Percentiles rank a stretch among this genome's conserved stretches.
Evolutionary conservation across 2,329 filamentous ascomycete species (phyloP).

Genomic region (Nigrospora oryzae): DNA sequence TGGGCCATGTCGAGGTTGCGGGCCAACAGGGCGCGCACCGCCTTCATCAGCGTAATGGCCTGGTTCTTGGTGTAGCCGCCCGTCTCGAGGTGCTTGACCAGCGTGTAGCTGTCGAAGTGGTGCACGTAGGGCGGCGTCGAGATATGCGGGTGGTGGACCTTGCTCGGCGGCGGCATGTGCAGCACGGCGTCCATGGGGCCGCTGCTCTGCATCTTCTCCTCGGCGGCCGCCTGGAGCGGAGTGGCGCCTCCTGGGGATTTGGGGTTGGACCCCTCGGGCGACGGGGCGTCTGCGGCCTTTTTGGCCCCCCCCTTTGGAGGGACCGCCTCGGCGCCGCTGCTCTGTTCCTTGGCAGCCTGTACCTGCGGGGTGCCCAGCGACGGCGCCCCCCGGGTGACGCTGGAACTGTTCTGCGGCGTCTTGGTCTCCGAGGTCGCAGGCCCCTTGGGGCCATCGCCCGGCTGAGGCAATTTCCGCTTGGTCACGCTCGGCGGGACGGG

Average conservation of each 20-base stretch:
- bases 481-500: constrained; percentile 19
- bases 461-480: constrained; percentile 10
- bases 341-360: not conserved
- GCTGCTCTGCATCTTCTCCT: constrained; percentile 29
- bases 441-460: constrained; percentile 4
- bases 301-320: not conserved
- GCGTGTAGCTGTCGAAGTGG: constrained; percentile 89
- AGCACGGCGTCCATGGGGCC: constrained; percentile 43
- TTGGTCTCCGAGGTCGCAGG: constrained; percentile 7
- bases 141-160: constrained; percentile 46
- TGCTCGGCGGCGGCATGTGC: constrained; percentile 24
- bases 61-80: constrained; percentile 68
- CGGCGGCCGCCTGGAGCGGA: constrained; percentile 21
- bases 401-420: constrained; percentile 5
- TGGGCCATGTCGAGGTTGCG: constrained; percentile 76
- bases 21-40: constrained; percentile 67
- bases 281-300: constrained; percentile 3
- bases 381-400: not conserved
- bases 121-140: constrained; percentile 76
- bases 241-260: constrained; percentile 2
- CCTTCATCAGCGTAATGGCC: constrained; percentile 86
- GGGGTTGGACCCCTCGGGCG: not conserved
- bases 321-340: not conserved
- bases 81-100: constrained; percentile 70
- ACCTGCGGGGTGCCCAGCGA: too few species aligned